phyloP scores from a whole-genome alignment of 129 eudicot species.

The Daucus carota region DNA sequence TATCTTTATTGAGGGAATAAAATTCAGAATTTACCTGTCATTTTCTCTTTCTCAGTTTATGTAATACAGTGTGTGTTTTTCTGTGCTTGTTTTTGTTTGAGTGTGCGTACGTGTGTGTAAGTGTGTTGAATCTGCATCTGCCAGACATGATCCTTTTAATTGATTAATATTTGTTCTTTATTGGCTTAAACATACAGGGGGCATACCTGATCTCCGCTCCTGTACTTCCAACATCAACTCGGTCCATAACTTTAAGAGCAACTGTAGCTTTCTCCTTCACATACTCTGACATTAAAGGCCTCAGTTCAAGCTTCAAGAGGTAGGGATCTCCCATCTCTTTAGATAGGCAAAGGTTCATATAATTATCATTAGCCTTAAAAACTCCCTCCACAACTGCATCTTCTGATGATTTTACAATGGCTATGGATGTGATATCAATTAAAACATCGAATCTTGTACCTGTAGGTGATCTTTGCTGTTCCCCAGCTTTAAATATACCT shows the following conservation, averaged over 20 bases:
- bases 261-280: conserved; percentile 25
- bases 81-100: not conserved
- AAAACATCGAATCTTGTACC: conserved; percentile 28
- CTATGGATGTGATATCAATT: conserved; percentile 39
- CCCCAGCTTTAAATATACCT: conserved; percentile 40
- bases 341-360: conserved; percentile 44
- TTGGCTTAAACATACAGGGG: conserved; percentile 7
- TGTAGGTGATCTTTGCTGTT: conserved; percentile 22
- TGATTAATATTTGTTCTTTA: not conserved
- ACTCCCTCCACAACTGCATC: conserved; percentile 45
- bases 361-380: conserved; percentile 32
- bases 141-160: no score
- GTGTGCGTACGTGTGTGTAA: not conserved
- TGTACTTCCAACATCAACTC: conserved; percentile 54
- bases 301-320: conserved; percentile 52
- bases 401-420: conserved; percentile 33
- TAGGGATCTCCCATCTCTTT: conserved; percentile 40
- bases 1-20: not conserved
- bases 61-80: no score
- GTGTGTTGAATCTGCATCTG: not conserved
- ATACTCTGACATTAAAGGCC: conserved; percentile 36
- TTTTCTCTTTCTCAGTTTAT: no score
- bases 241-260: conserved; percentile 42
- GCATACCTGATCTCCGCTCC: conserved; percentile 44
- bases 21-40: not conserved